Evolutionary conservation across 805 yeast genomes (phyloP), one percentile per base, ranked within the genome.

Genomic region (Nakazawaea laoshanensis): DNA sequence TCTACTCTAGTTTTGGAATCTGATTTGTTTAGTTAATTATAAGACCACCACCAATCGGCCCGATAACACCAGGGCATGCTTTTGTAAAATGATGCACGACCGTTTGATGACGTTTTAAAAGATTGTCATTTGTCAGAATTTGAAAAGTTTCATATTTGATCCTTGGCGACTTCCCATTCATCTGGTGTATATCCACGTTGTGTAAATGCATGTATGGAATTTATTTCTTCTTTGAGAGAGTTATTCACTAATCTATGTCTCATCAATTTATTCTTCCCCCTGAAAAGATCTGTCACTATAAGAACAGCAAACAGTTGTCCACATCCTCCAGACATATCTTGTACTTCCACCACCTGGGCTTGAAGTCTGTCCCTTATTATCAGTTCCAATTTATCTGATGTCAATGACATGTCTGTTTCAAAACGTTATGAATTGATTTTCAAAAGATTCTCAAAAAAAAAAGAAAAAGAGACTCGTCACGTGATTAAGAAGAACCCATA

Each of bases 261-360:
- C 63, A 77, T 72, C 31, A 92, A 63, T 52, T 82, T 83, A 58
- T 85, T 86, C 59, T 86, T 85, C 16, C 92, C 92, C 39, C 65
- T 55, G 54, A 94, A 92, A 15, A 63, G 49, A 28, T 74, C 67
- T 57, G 65, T 61, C 7, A 92, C 95, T 18, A 94, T 88, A 5
- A 84, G 70, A 21, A 87, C 95, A 24, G 94, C 95, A 56, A 88
- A 89, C 3, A 97, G 95, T 55, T 89, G 96, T 4, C 99, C 99
- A 58, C 99, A 92, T 1, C 99, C 99, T 11, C 94, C 94, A 8
- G 78, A 76, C 64, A 75, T 70, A 43, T 84, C 94, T 39, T 71
- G 78, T 5, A 84, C 87, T 46, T 77, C 80, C 8, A 77, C 85
- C 39, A 78, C 71, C 0, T 48, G 38, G 7, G 92, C 86, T 15